phyloP scores from a whole-genome alignment of 495 filamentous ascomycete genomes.

The Tetracladium setigerum region DNA sequence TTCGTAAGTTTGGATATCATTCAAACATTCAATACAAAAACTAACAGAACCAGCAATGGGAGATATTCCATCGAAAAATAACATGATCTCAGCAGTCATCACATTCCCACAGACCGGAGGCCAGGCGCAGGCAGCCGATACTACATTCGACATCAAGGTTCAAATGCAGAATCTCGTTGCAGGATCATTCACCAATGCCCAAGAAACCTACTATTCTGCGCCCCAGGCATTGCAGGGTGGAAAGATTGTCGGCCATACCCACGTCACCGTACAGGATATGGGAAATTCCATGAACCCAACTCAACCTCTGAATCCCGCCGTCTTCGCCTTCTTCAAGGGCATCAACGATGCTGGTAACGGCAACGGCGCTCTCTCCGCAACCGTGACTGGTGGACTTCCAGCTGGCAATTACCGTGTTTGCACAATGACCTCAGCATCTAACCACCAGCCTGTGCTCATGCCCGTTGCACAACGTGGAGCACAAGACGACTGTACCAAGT shows the following conservation, averaged over 20 bases:
- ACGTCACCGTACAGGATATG: constrained; percentile 61
- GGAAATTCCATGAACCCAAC: constrained; percentile 43
- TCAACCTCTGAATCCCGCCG: constrained; percentile 44
- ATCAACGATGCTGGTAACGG: constrained; percentile 68
- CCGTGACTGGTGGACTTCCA: constrained; percentile 54
- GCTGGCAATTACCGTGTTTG: constrained; percentile 54
- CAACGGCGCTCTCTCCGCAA: constrained; percentile 45
- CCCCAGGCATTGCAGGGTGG: constrained; percentile 54
- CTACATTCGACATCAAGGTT: constrained; percentile 51
- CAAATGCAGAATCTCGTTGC: constrained; percentile 52
- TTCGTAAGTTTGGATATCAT: constrained; percentile 47
- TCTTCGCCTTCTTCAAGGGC: constrained; percentile 71
- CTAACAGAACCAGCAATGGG: constrained; percentile 44
- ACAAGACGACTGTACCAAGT: constrained; percentile 66
- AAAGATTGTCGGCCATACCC: constrained; percentile 57
- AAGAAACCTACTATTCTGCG: constrained; percentile 57
- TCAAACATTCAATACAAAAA: not conserved
- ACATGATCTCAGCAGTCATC: constrained; percentile 65
- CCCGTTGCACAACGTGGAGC: constrained; percentile 67
- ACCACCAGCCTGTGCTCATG: constrained; percentile 74
- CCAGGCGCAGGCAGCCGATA: constrained; percentile 37
- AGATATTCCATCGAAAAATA: constrained; percentile 52
- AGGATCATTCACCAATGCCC: constrained; percentile 61
- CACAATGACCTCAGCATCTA: constrained; percentile 60
- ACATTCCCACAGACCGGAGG: constrained; percentile 41